Conservation (phyloP, 2,329 filamentous ascomycete genomes). For the Diplocarpon mali region DNA sequence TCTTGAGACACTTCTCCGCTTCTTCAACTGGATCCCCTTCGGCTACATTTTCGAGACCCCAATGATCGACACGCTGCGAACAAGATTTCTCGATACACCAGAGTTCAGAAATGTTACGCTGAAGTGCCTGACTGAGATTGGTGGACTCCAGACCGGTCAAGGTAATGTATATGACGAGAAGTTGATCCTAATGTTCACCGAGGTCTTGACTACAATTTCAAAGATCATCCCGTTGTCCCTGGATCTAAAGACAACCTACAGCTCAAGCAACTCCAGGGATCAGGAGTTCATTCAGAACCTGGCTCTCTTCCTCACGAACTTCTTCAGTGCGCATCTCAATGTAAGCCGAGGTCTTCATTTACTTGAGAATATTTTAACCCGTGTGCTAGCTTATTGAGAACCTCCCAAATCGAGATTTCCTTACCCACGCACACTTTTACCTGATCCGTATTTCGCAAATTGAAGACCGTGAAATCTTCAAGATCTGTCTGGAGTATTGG, state of each 20-base stretch:
- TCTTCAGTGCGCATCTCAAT: conserved; percentile 85
- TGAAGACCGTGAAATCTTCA: conserved; percentile 97
- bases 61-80: conserved; percentile 88
- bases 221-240: conserved; percentile 85
- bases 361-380: conserved; percentile 13
- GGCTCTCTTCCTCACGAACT: conserved; percentile 91
- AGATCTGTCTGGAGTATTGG: conserved; percentile 99
- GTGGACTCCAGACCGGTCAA: conserved; percentile 74
- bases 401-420: conserved; percentile 85
- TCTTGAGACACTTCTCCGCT: conserved; percentile 85
- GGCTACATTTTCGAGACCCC: conserved; percentile 98
- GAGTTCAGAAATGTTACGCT: conserved; percentile 96
- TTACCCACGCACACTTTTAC: conserved; percentile 95
- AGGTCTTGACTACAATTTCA: conserved; percentile 84
- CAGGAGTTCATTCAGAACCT: conserved; percentile 98
- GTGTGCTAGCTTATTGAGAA: conserved; percentile 71
- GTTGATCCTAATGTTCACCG: conserved; percentile 96
- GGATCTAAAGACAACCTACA: conserved; percentile 85
- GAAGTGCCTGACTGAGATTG: conserved; percentile 95
- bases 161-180: conserved; percentile 81
- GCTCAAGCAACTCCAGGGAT: conserved; percentile 80
- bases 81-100: conserved; percentile 81
- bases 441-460: conserved; percentile 97
- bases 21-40: conserved; percentile 97
- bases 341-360: conserved; percentile 34